Base-by-base conservation (phyloP, 495 filamentous ascomycete genomes). In the Astrocystis sublimbata region DNA sequence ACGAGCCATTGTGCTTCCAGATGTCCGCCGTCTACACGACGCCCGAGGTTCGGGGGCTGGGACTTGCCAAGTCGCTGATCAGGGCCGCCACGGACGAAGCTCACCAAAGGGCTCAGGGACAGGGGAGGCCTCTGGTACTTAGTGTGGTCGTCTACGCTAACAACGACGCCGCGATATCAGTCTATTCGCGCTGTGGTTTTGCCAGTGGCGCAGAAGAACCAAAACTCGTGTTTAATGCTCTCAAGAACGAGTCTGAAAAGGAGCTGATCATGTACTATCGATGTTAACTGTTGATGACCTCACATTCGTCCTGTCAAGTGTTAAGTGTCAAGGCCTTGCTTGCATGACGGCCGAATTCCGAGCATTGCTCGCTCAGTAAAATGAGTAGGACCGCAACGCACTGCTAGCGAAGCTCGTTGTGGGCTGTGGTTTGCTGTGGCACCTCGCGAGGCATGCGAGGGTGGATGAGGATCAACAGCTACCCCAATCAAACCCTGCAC, bases 121-220 rank as follows among this genome's bases (percentile, higher is more conserved):
- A 65, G 35, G 61, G 67, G 40, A 54, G 61, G 30, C 41, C 61
- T 28, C 65, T 61, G 45, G 67, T 53, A 33, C 56, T 73, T 15
- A 75, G 70, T 38, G 64, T 80, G 17, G 71, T 78, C 17, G 74
- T 79, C 4, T 77, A 80, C 42, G 57, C 65, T 24, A 65, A 61
- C 23, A 83, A 82, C 61, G 33, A 49, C 30, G 62, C 62, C 15
- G 83, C 80, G 4, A 71, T 68, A 52, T 65, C 50, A 2, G 61
- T 85, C 50, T 84, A 84, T 60, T 65, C 76, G 64, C 79, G 68
- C 51, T 69, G 70, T 58, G 81, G 82, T 5, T 84, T 82, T 67
- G 71, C 72, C 36, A 61, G 65, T 24, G 63, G 67, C n/a, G 55
- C 69, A 30, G 63, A 73, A 35, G 71, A 66, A 21, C 60, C 65